phyloP scores from a whole-genome alignment of 225 moss, liverwort and hornwort genomes.

The Polytrichum commune region DNA sequence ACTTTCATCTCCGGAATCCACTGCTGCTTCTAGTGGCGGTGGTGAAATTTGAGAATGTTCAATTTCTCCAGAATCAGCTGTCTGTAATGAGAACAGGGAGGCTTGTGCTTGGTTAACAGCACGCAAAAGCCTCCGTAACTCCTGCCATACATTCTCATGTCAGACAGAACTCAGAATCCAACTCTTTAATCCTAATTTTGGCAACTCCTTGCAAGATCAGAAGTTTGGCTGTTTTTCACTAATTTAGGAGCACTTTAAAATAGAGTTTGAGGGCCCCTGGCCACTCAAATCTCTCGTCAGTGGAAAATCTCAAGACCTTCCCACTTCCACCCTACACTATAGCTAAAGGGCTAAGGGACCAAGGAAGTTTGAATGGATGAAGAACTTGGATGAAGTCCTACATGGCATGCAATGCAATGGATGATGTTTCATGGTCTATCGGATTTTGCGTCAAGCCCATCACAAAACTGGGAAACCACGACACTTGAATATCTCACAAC shows the following conservation, averaged over 20 bases:
- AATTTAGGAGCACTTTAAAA: neutral
- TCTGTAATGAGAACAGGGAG: constrained; percentile 7
- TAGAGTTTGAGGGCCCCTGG: too few species aligned
- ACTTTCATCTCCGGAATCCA: neutral
- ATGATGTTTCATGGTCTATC: too few species aligned
- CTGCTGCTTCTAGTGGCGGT: neutral
- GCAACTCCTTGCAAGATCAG: neutral
- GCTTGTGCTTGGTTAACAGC: constrained; percentile 22
- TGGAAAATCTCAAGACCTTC: too few species aligned
- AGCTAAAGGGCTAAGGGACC: too few species aligned
- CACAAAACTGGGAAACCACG: too few species aligned
- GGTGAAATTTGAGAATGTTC: neutral
- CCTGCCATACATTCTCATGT: constrained; percentile 18
- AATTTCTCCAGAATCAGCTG: neutral
- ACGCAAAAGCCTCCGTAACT: constrained; percentile 47
- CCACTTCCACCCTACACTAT: too few species aligned
- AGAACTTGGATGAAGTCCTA: too few species aligned
- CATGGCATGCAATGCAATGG: too few species aligned
- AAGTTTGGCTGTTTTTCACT: neutral
- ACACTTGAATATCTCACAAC: too few species aligned
- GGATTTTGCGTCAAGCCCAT: too few species aligned
- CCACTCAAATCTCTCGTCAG: too few species aligned
- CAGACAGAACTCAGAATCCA: neutral
- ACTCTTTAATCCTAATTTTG: neutral
- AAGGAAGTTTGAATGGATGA: too few species aligned